Evolutionary conservation across 1,284 basidiomycete species (phyloP).

Genomic region (Puccinia novopanici): DNA sequence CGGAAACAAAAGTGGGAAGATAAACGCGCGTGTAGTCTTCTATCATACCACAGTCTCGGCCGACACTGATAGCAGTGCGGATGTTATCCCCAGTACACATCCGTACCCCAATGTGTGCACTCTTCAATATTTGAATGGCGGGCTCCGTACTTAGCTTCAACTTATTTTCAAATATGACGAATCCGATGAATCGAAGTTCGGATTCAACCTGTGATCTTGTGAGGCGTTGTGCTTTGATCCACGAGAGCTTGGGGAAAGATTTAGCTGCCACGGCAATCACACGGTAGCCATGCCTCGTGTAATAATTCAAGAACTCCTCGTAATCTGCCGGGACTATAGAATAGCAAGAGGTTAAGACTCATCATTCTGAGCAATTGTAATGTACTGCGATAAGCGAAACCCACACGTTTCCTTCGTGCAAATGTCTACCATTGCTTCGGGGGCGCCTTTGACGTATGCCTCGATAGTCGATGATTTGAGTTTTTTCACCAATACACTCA

Average conservation of each 20-base stretch:
- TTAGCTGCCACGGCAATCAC: constrained; percentile 99
- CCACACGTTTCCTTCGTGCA: constrained; percentile 82
- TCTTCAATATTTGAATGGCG: constrained; percentile 83
- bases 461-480: constrained; percentile 94
- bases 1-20: constrained; percentile 76
- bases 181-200: constrained; percentile 83
- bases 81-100: constrained; percentile 99
- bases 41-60: constrained; percentile 88
- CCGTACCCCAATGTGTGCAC: constrained; percentile 86
- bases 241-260: constrained; percentile 86
- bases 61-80: constrained; percentile 93
- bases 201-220: constrained; percentile 95
- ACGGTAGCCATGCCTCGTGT: constrained; percentile 94
- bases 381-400: constrained; percentile 58
- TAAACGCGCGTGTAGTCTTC: constrained; percentile 90
- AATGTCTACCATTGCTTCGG: constrained; percentile 95
- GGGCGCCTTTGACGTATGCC: constrained; percentile 96
- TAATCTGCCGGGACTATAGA: constrained; percentile 87
- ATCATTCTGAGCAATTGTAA: neutral
- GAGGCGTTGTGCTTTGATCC: constrained; percentile 96
- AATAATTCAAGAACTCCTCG: constrained; percentile 93
- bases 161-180: constrained; percentile 99
- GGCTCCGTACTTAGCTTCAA: constrained; percentile 90
- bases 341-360: neutral
- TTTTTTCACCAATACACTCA: constrained; percentile 97